Evolutionary conservation across 2,329 filamentous ascomycete genomes (phyloP).

Genomic region (Phialemoniopsis sp.): DNA sequence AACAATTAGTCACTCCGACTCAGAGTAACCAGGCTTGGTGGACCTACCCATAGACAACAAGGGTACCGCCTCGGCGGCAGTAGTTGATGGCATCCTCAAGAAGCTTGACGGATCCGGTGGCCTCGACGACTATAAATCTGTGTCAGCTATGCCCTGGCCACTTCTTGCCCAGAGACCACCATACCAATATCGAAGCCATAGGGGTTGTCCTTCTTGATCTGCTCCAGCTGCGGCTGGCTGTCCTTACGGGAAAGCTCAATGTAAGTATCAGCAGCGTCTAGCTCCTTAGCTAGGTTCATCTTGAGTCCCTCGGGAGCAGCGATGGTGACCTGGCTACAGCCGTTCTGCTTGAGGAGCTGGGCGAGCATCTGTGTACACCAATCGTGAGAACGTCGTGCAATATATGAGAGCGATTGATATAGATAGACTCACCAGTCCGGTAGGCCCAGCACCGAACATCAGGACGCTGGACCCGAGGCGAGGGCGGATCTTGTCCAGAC

Average conservation of each 20-base stretch:
- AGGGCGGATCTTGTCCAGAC: slow-evolving; percentile 64
- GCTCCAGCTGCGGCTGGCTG: slow-evolving; percentile 54
- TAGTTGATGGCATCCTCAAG: slow-evolving; percentile 70
- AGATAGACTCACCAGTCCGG: slow-evolving; percentile 46
- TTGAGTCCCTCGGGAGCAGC: slow-evolving; percentile 67
- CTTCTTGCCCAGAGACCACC: slow-evolving; percentile 7
- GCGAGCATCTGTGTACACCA: slow-evolving; percentile 39
- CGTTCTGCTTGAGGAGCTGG: slow-evolving; percentile 60
- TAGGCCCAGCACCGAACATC: slow-evolving; percentile 64
- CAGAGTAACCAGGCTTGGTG: not conserved
- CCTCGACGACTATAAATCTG: slow-evolving; percentile 49
- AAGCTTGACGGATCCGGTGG: slow-evolving; percentile 65
- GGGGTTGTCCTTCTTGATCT: slow-evolving; percentile 61
- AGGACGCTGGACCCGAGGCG: slow-evolving; percentile 62
- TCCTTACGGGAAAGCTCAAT: slow-evolving; percentile 50
- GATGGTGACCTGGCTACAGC: slow-evolving; percentile 65
- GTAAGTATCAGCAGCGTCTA: slow-evolving; percentile 50
- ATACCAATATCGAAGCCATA: slow-evolving; percentile 67
- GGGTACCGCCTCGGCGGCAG: slow-evolving; percentile 65
- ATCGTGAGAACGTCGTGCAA: slow-evolving; percentile 20
- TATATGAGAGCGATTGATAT: not conserved
- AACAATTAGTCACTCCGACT: slow-evolving; percentile 7
- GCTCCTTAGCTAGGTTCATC: slow-evolving; percentile 61
- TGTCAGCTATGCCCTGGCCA: not conserved
- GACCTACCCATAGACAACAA: slow-evolving; percentile 59